Conservation (phyloP, 177 flowering plant genomes). For the Vitis hybrid region DNA sequence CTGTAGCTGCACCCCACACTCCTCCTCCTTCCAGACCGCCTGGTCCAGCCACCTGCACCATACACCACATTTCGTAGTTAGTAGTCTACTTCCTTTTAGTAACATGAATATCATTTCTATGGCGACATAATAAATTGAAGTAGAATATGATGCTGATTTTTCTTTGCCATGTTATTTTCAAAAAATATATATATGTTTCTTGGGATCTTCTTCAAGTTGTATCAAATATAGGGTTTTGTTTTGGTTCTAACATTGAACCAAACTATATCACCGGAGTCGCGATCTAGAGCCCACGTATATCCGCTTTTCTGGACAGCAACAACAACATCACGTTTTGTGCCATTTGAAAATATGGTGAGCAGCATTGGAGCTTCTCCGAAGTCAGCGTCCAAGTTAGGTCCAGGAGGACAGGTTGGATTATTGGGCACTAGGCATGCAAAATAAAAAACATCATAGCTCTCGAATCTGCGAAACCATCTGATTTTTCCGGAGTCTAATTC, state of each 20-base stretch:
- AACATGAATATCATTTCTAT: too few relatives aligned
- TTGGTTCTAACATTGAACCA: conserved; percentile 39
- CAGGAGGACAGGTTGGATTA: conserved; percentile 28
- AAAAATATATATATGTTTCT: too few relatives aligned
- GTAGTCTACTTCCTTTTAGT: too few relatives aligned
- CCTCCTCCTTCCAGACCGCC: conserved; percentile 34
- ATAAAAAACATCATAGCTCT: conserved; percentile 24
- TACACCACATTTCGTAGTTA: too few relatives aligned
- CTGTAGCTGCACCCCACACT: conserved; percentile 49
- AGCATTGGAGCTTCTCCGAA: conserved; percentile 51
- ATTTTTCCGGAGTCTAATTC: conserved; percentile 22
- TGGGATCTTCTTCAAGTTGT: too few relatives aligned
- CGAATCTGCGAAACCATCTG: conserved; percentile 23
- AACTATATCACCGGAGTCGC: conserved; percentile 43
- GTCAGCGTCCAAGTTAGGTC: conserved; percentile 58
- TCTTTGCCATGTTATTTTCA: too few relatives aligned
- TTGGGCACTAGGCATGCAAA: conserved; percentile 18
- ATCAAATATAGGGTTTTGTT: too few relatives aligned
- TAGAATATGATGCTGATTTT: too few relatives aligned
- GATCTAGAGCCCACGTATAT: conserved; percentile 56
- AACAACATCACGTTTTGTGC: conserved; percentile 37
- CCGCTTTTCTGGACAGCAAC: conserved; percentile 67
- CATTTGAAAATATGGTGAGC: conserved; percentile 4
- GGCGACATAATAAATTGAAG: too few relatives aligned
- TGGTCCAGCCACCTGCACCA: conserved; percentile 48